Conservation (phyloP, 306 rosid species). For the Inga laurina region DNA sequence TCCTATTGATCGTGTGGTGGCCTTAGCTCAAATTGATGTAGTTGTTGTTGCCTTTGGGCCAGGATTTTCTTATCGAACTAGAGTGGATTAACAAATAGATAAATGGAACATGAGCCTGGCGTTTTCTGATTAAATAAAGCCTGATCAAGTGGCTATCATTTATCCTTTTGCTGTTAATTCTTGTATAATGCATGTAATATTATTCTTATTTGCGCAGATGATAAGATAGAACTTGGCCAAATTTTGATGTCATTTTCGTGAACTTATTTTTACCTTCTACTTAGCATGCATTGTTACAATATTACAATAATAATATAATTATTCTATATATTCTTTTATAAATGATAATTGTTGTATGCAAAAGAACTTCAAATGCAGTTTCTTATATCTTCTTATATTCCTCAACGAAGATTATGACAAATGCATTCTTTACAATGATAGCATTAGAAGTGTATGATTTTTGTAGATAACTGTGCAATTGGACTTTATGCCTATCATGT, state of each 20-base stretch:
- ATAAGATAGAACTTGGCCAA: conserved; percentile 2
- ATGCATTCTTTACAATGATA: neutral
- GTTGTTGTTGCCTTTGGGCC: conserved; percentile 18
- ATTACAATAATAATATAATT: neutral
- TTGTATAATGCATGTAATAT: neutral
- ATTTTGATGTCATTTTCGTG: neutral
- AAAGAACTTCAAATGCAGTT: neutral
- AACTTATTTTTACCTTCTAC: neutral
- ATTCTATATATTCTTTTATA: neutral
- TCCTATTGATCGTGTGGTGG: neutral
- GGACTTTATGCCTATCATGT: neutral
- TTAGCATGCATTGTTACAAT: conserved; percentile 5
- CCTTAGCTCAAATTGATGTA: neutral
- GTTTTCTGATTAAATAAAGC: neutral
- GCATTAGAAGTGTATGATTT: neutral
- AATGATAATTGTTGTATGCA: neutral
- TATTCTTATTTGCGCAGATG: conserved; percentile 16
- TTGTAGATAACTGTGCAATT: neutral
- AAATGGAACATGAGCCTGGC: neutral
- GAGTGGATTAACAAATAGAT: conserved; percentile 1
- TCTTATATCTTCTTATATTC: neutral
- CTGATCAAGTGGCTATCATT: neutral
- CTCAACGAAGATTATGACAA: neutral
- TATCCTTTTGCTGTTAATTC: neutral
- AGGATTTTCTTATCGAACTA: conserved; percentile 1